These are phyloP conservation scores for Pythium graminicola DNA, from an alignment of 352 stramenopile genomes.

Conservation along the genomic window DNA sequence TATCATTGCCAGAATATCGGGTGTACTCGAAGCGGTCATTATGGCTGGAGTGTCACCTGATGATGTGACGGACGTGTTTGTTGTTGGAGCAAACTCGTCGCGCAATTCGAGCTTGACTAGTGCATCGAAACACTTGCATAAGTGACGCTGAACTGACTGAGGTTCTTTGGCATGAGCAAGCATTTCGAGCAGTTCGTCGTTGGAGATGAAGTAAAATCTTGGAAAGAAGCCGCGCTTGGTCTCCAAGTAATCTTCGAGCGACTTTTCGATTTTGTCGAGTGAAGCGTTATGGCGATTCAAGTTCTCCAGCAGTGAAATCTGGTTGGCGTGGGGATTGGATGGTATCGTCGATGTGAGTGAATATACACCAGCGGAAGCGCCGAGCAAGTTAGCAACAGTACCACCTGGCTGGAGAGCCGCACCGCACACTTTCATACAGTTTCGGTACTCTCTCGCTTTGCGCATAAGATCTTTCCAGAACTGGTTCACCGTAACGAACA, in stretches of 20 bases:
- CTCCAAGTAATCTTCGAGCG: conserved; percentile 75
- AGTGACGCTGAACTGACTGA: conserved; percentile 65
- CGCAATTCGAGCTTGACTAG: conserved; percentile 72
- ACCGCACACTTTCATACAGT: conserved; percentile 62
- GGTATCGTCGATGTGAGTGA: background rate
- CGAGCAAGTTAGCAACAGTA: conserved; percentile 10
- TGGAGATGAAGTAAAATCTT: conserved; percentile 86
- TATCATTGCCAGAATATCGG: conserved; percentile 74
- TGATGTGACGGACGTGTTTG: background rate
- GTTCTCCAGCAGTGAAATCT: conserved; percentile 41
- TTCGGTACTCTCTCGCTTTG: conserved; percentile 46
- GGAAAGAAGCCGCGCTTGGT: conserved; percentile 81
- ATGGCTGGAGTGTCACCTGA: background rate
- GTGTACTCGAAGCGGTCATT: conserved; percentile 15
- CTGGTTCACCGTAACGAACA: conserved; percentile 58
- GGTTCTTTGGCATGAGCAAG: conserved; percentile 75
- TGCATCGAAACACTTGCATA: conserved; percentile 83
- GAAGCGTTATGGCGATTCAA: conserved; percentile 64
- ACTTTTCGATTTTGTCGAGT: conserved; percentile 73
- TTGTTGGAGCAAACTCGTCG: conserved; percentile 20
- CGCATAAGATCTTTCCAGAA: conserved; percentile 81
- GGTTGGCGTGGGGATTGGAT: conserved; percentile 14
- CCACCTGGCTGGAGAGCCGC: conserved; percentile 15
- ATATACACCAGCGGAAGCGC: background rate
- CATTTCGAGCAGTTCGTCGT: conserved; percentile 83